Evolutionary conservation across 208 protist genomes (phyloP), one percentile per base, ranked within the genome.

Genomic region (Trypanosoma lewisi): DNA sequence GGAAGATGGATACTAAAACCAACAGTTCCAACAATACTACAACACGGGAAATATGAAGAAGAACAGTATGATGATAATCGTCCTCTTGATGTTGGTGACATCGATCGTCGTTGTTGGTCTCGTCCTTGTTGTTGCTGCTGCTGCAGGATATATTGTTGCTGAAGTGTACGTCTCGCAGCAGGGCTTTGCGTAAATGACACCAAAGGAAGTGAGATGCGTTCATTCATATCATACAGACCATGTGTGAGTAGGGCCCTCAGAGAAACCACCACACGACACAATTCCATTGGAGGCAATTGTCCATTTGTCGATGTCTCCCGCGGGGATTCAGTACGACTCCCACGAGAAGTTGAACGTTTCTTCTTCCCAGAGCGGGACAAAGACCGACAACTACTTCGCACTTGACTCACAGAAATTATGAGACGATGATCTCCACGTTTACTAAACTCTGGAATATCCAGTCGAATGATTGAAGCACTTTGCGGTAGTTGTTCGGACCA

Each of bases 161-260:
- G 73, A 21, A 54, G 30, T 34, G 57, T 50, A 17, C 54, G 6
- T 36, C 61, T 53, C 9, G 42, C 39, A 21, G 33, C 6, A 9
- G 66, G 23, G 9, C 52, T 64, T 33, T 61, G 67, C 11, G 37
- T 27, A 17, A 61, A 53, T 31, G 47, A 63, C 0, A 84, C 63
- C 9, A 88, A 30, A 2, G 82, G 78, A 21, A 88, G 39, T 27
- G 60, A 52, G 1, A 88, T 28, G 12, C 66, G 23, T 56, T 88
- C 77, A 0, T 42, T 44, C 4, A 28, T 27, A 17, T 50, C 57
- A 59, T 88, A 84, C 17, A 88, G 50, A 17, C 58, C 8, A 3
- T 71, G 72, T 0, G 73, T 73, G 44, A 70, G 41, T 25, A 73
- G 50, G 21, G 74, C 63, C 41, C 78, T 66, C 1, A 85, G 44